Evolutionary conservation across 2,329 filamentous ascomycete species (phyloP).

Genomic region (Tolypocladium tundrense): DNA sequence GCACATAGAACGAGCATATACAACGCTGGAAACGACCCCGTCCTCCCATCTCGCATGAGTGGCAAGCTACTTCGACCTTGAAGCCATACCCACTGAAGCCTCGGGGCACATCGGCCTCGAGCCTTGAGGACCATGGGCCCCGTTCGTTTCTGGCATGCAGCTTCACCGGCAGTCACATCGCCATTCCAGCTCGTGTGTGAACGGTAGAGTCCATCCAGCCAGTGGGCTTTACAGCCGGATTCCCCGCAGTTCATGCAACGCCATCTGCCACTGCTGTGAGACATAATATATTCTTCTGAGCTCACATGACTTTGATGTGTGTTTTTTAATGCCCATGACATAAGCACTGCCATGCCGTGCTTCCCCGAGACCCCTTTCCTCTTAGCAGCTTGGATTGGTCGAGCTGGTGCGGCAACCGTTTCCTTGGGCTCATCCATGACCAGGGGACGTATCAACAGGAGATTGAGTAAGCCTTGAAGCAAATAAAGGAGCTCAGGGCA

Average conservation of each 20-base stretch:
- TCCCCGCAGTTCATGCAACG: neutral
- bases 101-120: neutral
- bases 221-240: no score
- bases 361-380: neutral
- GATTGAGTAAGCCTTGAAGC: slow-evolving; percentile 3
- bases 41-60: neutral
- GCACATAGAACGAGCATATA: neutral
- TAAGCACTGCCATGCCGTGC: neutral
- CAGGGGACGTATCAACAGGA: slow-evolving; percentile 2
- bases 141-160: neutral
- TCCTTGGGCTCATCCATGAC: slow-evolving; percentile 17
- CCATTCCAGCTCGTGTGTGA: no score
- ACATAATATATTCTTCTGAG: neutral
- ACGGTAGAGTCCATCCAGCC: no score
- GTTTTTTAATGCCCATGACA: neutral
- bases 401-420: slow-evolving; percentile 22
- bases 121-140: neutral
- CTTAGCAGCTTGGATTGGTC: slow-evolving; percentile 5
- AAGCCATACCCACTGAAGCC: neutral
- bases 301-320: neutral
- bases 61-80: neutral
- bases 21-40: neutral
- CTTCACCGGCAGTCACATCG: no score
- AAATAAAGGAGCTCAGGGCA: slow-evolving; percentile 1
- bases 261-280: neutral